A percentile compares a stretch with the other conserved stretches of the same genome.
phyloP scores from a whole-genome alignment of 495 filamentous ascomycete genomes.

The Aspergillus incahuasiensis region DNA sequence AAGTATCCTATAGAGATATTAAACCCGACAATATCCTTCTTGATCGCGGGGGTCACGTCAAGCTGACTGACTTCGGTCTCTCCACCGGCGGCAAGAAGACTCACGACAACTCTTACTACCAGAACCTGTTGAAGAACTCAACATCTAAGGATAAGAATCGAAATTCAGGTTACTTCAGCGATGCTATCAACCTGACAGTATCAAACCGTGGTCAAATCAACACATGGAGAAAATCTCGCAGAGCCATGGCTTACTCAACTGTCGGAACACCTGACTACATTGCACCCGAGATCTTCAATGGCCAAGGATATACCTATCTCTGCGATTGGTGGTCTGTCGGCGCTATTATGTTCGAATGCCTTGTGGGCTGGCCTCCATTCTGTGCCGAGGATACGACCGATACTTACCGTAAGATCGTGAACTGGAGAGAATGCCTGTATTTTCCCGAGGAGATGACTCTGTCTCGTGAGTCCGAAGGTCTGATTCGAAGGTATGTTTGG shows the following conservation, averaged over 20 bases:
- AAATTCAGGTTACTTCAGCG: constrained; percentile 81
- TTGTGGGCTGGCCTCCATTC: constrained; percentile 98
- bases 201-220: constrained; percentile 96
- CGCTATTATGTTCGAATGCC: constrained; percentile 99
- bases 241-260: constrained; percentile 95
- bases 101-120: constrained; percentile 97
- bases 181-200: constrained; percentile 97
- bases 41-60: constrained; percentile 92
- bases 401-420: constrained; percentile 98
- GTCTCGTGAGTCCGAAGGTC: constrained; percentile 76
- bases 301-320: constrained; percentile 88
- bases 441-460: constrained; percentile 94
- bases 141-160: constrained; percentile 65
- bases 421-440: constrained; percentile 92
- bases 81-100: constrained; percentile 97
- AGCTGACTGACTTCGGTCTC: constrained; percentile 96
- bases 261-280: constrained; percentile 99
- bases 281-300: constrained; percentile 95
- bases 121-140: constrained; percentile 85
- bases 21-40: constrained; percentile 99
- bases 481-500: constrained; percentile 70
- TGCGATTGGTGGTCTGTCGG: constrained; percentile 99
- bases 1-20: constrained; percentile 68
- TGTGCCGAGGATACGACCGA: constrained; percentile 96
- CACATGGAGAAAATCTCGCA: constrained; percentile 93